Conservation (phyloP, 257 asterid genomes). For the Solanum lycopersicoides region DNA sequence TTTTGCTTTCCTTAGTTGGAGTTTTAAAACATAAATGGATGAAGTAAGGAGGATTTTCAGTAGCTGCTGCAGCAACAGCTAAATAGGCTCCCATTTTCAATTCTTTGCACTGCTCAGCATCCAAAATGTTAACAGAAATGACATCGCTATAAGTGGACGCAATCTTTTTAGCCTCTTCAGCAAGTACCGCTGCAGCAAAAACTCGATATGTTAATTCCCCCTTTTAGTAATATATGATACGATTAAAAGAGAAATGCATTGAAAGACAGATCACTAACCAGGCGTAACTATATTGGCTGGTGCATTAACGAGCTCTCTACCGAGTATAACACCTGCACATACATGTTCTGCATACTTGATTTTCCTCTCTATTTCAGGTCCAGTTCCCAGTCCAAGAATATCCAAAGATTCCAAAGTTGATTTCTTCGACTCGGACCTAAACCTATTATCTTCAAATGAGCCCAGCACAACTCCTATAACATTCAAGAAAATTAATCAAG, state of each 20-base stretch:
- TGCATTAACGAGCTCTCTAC: conserved; percentile 86
- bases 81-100: conserved; percentile 97
- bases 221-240: no score
- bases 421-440: conserved; percentile 70
- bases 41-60: conserved; percentile 84
- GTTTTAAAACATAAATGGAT: conserved; percentile 90
- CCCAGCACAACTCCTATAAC: conserved; percentile 64
- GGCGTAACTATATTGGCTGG: conserved; percentile 96
- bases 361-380: conserved; percentile 77
- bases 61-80: conserved; percentile 88
- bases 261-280: conserved; percentile 35
- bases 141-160: conserved; percentile 88
- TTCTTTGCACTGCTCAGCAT: conserved; percentile 86
- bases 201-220: background rate
- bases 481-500: background rate
- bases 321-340: conserved; percentile 68
- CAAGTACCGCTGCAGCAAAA: conserved; percentile 54
- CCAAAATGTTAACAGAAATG: conserved; percentile 70
- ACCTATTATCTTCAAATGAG: conserved; percentile 74
- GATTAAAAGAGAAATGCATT: background rate
- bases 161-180: conserved; percentile 73
- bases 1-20: conserved; percentile 46
- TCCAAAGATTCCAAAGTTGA: conserved; percentile 62
- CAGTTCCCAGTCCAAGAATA: conserved; percentile 85
- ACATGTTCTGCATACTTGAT: conserved; percentile 69